These are phyloP conservation scores for Fraxinus baroniana DNA, from an alignment of 305 asterid genomes.

Conservation along the genomic window DNA sequence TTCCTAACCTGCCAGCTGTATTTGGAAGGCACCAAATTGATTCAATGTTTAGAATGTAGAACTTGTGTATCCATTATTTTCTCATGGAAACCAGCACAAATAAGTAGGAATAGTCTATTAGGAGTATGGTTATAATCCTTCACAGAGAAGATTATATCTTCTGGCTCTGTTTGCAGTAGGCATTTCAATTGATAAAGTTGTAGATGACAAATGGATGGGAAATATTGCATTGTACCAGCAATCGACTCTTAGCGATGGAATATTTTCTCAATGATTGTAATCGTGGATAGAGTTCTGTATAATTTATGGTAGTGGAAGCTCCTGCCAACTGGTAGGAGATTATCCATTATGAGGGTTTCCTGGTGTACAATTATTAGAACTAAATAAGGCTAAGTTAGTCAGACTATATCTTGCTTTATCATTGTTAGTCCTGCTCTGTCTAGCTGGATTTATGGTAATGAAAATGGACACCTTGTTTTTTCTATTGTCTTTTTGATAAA, in stretches of 20 bases:
- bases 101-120: neutral
- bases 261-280: neutral
- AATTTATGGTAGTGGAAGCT: neutral
- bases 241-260: neutral
- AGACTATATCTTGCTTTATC: neutral
- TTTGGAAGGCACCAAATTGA: neutral
- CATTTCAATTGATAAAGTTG: neutral
- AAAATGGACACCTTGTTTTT: neutral
- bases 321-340: neutral
- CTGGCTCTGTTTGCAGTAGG: neutral
- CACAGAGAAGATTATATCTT: neutral
- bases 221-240: neutral
- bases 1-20: neutral
- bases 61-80: neutral
- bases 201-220: neutral
- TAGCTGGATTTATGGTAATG: neutral
- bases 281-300: neutral
- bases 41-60: neutral
- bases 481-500: neutral
- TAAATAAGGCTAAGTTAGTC: neutral
- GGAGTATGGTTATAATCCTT: neutral
- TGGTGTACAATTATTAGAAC: neutral
- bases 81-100: neutral
- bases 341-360: neutral
- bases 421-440: neutral